Conservation (phyloP, 768 basidiomycete genomes). For the Collybiopsis luxurians region DNA sequence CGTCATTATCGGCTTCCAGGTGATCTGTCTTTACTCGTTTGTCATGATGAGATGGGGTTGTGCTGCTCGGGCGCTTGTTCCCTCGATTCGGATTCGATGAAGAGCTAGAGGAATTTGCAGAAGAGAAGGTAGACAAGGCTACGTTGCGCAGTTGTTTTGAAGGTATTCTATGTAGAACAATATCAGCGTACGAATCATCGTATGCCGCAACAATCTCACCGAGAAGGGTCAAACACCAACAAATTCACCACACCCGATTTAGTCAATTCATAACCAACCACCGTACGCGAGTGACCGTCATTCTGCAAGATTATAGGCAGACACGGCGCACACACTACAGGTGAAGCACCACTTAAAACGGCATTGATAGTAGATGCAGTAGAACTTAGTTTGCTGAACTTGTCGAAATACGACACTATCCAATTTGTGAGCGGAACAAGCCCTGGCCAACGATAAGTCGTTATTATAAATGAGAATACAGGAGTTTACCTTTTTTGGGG, state of each 20-base stretch:
- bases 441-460: constrained; percentile 25
- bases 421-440: constrained; percentile 59
- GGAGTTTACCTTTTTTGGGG: neutral
- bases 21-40: neutral
- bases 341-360: constrained; percentile 44
- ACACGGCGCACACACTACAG: constrained; percentile 55
- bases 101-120: neutral
- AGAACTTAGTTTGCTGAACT: constrained; percentile 17
- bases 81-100: neutral
- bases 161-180: constrained; percentile 18
- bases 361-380: constrained; percentile 44
- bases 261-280: constrained; percentile 78
- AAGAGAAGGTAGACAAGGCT: constrained; percentile 9
- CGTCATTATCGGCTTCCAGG: neutral
- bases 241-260: constrained; percentile 58
- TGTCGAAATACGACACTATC: constrained; percentile 72
- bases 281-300: constrained; percentile 80
- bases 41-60: neutral
- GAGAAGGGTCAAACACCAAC: constrained; percentile 76
- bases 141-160: constrained; percentile 12
- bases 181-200: neutral
- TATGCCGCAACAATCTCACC: constrained; percentile 33
- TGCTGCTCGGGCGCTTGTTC: neutral
- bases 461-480: neutral
- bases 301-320: constrained; percentile 87